phyloP scores from a whole-genome alignment of 495 filamentous ascomycete genomes.

The Talaromyces nanjingensis region DNA sequence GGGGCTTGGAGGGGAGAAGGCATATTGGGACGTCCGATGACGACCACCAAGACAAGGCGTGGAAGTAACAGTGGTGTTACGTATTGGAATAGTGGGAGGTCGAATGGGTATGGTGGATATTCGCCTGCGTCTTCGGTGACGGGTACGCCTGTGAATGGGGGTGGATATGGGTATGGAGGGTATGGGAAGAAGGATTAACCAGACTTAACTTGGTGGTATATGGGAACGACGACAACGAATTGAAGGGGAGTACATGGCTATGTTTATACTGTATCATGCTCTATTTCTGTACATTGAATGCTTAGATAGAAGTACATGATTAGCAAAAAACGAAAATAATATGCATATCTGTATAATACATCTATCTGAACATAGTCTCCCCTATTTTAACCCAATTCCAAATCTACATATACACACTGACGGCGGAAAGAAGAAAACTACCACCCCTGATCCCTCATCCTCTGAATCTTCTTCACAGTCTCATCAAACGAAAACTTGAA shows the following conservation, averaged over 20 bases:
- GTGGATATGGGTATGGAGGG: constrained; percentile 34
- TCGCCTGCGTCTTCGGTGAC: constrained; percentile 14
- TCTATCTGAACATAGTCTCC: constrained; percentile 1
- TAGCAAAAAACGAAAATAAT: constrained; percentile 1
- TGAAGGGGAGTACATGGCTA: background rate
- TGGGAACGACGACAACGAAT: background rate
- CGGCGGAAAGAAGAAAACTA: constrained; percentile 10
- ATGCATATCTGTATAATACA: constrained; percentile 6
- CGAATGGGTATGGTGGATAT: constrained; percentile 49
- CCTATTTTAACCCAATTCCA: background rate
- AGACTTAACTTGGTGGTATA: too few relatives aligned
- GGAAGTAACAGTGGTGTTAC: constrained; percentile 30
- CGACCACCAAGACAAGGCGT: constrained; percentile 7
- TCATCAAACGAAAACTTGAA: constrained; percentile 37
- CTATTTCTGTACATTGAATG: background rate
- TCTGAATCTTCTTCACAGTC: constrained; percentile 36
- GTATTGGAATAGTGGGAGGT: constrained; percentile 38
- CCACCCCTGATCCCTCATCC: constrained; percentile 42
- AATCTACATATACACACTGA: background rate
- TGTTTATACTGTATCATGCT: background rate
- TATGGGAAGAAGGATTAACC: constrained; percentile 53
- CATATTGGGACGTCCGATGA: constrained; percentile 32
- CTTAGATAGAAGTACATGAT: background rate
- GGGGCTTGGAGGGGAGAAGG: constrained; percentile 35
- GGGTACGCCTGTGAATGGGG: constrained; percentile 17